Evolutionary conservation across 2,329 filamentous ascomycete genomes (phyloP), one percentile per base, ranked within the genome.

Genomic region (Venturia effusa): DNA sequence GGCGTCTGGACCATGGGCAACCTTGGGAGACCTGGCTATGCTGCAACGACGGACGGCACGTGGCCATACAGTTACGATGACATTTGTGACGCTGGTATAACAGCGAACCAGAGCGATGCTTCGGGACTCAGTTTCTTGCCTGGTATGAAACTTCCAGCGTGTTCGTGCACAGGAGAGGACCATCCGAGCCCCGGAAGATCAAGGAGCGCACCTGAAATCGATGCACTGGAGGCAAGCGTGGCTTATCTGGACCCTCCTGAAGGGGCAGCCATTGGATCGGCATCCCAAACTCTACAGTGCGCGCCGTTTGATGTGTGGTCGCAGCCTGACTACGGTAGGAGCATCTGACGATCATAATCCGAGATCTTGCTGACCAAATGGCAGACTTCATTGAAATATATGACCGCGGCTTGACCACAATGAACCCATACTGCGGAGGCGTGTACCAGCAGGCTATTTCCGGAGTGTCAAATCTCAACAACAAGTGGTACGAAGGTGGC

Each of bases 1-100:
- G 87, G 87, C 73, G 88, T 89, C 73, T 90, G 87, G 87, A 80
- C 86, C 0, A 88, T 90, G 85, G 87, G 87, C 4, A 90, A 90
- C 69, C 79, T 90, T 27, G 87, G 84, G 43, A 80, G 87, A 67
- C 84, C 87, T 32, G 87, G 87, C 15, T 88, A 88, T 72, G 80
- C 84, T 39, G 83, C 85, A 11, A 88, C 86, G 1, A 89, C 86
- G 0, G 87, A 90, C 66, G 87, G 87, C 4, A 79, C 88, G 73
- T 90, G 87, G 87, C 87, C 87, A 0, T 90, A 89, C 76, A 88
- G 84, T 68, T 90, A 90, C 70, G 79, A 84, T 67, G 81, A 89
- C 68, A 74, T 81, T 54, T 90, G 88, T 69, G 88, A 90, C 72
- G 79, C 80, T 30, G 87, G 88, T 32, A 89, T 90, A 67, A 89